Evolutionary conservation across 2,329 filamentous ascomycete genomes (phyloP), one percentile per base, ranked within the genome.

Genomic region (Alternaria conjuncta): DNA sequence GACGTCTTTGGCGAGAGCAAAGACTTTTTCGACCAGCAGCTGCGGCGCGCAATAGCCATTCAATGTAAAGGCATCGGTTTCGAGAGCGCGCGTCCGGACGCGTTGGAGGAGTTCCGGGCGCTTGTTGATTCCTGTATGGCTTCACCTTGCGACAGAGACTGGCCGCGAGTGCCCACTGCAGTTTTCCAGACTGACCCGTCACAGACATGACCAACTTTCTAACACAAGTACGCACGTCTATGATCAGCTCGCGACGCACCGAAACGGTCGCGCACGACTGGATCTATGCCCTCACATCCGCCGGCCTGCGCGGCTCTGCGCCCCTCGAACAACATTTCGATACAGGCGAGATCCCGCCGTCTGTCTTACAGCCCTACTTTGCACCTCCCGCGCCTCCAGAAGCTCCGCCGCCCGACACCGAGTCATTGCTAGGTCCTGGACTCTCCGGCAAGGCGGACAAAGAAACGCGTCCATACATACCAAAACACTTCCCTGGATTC

Each of bases 211-310:
- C 84, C 47, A 82, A 82, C 58, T 84, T 90, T 65, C 81, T 86
- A 41, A 80, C 82, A 28, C 82, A 84, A 63, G 84, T 88, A 32
- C 84, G 84, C 44, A 82, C 83, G 50, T 88, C 87, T 6, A 90
- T 90, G 88, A 77, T 82, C 44, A 82, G 83, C 47, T 83, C 83
- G 55, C 84, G 88, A 51, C 85, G 88, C 55, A 84, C 81, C 10
- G 82, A 84, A 49, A 85, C 87, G 2, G 84, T 88, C 21, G 84
- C 88, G 1, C 82, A 85, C 65, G 88, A 90, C 76, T 90, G 89
- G 74, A 83, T 86, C 61, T 79, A 81, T 59, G 85, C 85, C 10
- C 81, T 87, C 54, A 79, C 84, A 41, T 80, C 79, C 64, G 65
- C 74, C 58, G 74, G 78, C 61, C 69, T 83, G 13, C 73, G 74